Evolutionary conservation across 73 alveolate genomes (phyloP), one percentile per base, ranked within the genome.

Genomic region (Stentor roeselii): DNA sequence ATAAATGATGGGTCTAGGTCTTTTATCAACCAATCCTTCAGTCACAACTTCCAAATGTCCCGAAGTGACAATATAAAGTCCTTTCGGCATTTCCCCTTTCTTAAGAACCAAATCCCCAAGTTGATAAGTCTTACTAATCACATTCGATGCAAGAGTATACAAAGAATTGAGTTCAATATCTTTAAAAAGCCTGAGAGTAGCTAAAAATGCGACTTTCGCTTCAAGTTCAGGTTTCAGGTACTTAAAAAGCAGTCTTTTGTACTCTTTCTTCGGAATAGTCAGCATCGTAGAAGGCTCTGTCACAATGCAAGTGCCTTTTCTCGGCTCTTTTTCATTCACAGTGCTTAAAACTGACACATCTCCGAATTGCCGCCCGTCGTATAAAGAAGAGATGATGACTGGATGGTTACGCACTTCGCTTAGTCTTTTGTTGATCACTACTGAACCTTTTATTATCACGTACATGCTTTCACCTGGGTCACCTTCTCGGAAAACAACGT

Each of bases 71-170:
- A 67, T 21, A 67, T 67, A 67, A 14, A 67, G 1, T 11, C 80
- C 80, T 67, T 67, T 67, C 27, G 80, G 80, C 14, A 32, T 21
- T 1, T 67, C 80, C 0, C 80, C 80, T 67, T 67, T 67, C 1
- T n/a, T 40, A 27, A 67, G 34, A 67, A 67, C 41, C 37, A 67
- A 1, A 21, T 67, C 80, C 11, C 37, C 80, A 67, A 67, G 37
- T 1, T 34, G 42, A 30, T n/a, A 67, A 30, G 37, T 21, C 15
- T 15, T 67, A 1, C 21, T 67, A 14, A 27, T 27, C 34, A 67
- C 80, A 67, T 67, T 32, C 11, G 80, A 67, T 30, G 80, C 80
- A 30, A 67, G 11, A 67, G 80, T 21, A 67, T 21, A 21, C 34
- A 67, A 32, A 1, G 37, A n/a, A 67, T 36, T 40, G 34, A 32